A percentile compares a stretch with the other conserved stretches of the same genome.
These are phyloP conservation scores for Saturnispora galanensis DNA, from an alignment of 805 yeast genomes.

Conservation along the genomic window DNA sequence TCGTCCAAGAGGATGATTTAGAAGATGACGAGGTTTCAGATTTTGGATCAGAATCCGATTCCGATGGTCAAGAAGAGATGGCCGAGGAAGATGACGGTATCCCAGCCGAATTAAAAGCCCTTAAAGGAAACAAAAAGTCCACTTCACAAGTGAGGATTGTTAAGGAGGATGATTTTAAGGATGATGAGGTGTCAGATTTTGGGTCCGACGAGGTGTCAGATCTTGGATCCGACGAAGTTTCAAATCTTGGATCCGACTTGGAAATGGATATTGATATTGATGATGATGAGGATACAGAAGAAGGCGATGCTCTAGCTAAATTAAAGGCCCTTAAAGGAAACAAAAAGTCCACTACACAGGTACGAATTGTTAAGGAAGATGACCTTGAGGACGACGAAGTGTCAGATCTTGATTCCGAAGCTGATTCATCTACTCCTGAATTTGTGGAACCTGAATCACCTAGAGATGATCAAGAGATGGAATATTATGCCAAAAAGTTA, in stretches of 20 bases:
- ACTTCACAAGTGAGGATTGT: conserved; percentile 25
- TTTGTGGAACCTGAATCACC: neutral
- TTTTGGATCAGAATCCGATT: conserved; percentile 5
- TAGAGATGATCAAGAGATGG: conserved; percentile 65
- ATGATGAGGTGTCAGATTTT: conserved; percentile 14
- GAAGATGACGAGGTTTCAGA: conserved; percentile 16
- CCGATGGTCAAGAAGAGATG: neutral
- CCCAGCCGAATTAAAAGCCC: conserved; percentile 15
- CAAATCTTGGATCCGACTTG: neutral
- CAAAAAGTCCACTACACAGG: conserved; percentile 11
- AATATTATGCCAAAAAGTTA: conserved; percentile 72
- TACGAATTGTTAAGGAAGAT: conserved; percentile 26
- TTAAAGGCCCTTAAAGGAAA: conserved; percentile 32
- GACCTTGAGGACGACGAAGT: conserved; percentile 21
- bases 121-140: conserved; percentile 21
- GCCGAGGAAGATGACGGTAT: conserved; percentile 20
- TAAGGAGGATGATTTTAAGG: conserved; percentile 20
- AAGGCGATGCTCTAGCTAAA: conserved; percentile 18
- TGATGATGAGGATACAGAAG: conserved; percentile 14
- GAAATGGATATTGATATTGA: conserved; percentile 15
- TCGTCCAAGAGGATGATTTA: conserved; percentile 22
- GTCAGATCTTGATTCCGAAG: conserved; percentile 14
- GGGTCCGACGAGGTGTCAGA: conserved; percentile 13
- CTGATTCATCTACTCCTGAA: neutral
- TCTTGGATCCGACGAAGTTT: conserved; percentile 11